Percentiles rank a stretch among this genome's conserved stretches.
Evolutionary conservation across 1,139 yeast genomes (phyloP).

Genomic region (Schizosaccharomyces versatilis): DNA sequence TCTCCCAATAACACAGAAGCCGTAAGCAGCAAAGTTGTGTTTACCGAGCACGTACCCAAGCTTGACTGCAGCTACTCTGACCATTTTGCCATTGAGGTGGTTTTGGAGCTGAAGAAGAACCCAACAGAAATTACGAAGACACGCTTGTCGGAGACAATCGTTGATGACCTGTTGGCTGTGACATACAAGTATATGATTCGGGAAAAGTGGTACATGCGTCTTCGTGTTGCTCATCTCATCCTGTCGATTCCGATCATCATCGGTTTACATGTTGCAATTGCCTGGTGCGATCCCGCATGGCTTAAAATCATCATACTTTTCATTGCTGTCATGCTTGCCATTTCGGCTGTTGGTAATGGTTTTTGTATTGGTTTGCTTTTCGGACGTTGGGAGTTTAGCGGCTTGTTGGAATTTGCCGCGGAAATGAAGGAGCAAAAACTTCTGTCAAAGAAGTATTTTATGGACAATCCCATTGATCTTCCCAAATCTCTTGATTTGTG

Average conservation of each 20-base stretch:
- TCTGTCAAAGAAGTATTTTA: background rate
- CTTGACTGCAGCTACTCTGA: conserved; percentile 43
- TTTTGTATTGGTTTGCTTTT: conserved; percentile 47
- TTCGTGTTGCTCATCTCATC: conserved; percentile 48
- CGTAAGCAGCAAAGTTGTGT: conserved; percentile 40
- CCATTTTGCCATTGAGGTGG: conserved; percentile 71
- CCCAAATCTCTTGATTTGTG: background rate
- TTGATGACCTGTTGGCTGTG: conserved; percentile 18
- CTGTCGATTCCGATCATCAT: conserved; percentile 30
- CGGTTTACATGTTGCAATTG: conserved; percentile 32
- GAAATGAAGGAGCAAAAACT: background rate
- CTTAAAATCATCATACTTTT: conserved; percentile 30
- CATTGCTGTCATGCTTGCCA: conserved; percentile 29
- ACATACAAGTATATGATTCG: conserved; percentile 34
- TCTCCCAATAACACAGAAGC: conserved; percentile 36
- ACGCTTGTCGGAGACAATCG: conserved; percentile 4
- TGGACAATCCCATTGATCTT: background rate
- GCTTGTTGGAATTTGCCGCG: conserved; percentile 34
- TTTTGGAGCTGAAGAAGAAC: conserved; percentile 15
- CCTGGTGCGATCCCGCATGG: conserved; percentile 27
- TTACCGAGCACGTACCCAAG: conserved; percentile 34
- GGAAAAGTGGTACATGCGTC: conserved; percentile 36
- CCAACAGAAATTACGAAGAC: conserved; percentile 17
- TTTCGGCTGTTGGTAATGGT: conserved; percentile 56
- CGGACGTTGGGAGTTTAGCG: conserved; percentile 58